Base-by-base conservation (phyloP, 2,329 filamentous ascomycete genomes). In the Periconia sp. region DNA sequence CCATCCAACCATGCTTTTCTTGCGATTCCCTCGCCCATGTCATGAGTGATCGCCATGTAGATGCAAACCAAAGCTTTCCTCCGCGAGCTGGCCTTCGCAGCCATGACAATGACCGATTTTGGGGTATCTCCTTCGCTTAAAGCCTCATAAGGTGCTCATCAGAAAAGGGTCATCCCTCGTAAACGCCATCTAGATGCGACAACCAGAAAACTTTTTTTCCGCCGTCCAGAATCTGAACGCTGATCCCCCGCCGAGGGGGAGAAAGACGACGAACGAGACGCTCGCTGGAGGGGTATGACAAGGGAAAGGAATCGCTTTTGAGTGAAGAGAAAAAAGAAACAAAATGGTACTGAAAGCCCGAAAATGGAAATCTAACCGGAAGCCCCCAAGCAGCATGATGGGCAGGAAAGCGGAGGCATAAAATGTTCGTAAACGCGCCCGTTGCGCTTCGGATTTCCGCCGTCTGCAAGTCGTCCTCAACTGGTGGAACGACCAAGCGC, bases 231-330 rank as follows among this genome's bases (percentile, higher is more conserved):
- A 60, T 61, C 27, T 30, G 43, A 13, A 31, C 31, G 33, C 33
- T 37, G 54, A 53, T 65, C 62, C 56, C 23, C 61, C 66, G 50
- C 61, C 60, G 50, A 56, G 62, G 57, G 57, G 27, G 53, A 46
- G 58, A 67, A 56, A 63, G 64, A 61, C 53, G 63, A 63, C 65
- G 56, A 63, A 56, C 61, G 63, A 60, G 64, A 69, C 50, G 49
- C 49, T 52, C 49, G 43, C 49, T 43, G 44, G 46, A 44, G 41
- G 47, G 52, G 47, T 47, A 55, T 51, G 52, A 55, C 62, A 62
- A 64, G 68, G 66, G 61, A 68, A 71, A 68, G 68, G 69, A 73
- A 74, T 68, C 71, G 71, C 71, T 74, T 74, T 73, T 74, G 65
- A 57, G 57, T 62, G 64, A 58, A 52, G 63, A 63, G 62, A 63